phyloP scores from a whole-genome alignment of 805 yeast genomes.

The Candida yuanshanica region DNA sequence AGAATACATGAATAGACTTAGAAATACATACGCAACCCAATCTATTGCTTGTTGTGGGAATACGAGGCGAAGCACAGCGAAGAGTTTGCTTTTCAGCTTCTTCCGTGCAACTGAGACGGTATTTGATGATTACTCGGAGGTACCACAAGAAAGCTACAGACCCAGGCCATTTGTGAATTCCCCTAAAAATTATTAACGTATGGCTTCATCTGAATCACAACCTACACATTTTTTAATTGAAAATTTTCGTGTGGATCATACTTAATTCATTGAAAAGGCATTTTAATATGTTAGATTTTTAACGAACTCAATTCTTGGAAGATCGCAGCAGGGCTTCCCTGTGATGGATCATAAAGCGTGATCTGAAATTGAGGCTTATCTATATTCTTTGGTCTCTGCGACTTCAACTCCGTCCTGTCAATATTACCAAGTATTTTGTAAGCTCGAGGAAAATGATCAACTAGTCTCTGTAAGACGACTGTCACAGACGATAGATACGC shows the following conservation, averaged over 20 bases:
- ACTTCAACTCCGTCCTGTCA: slow-evolving; percentile 6
- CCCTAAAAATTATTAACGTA: neutral
- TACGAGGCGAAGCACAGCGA: neutral
- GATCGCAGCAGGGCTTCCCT: neutral
- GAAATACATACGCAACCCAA: neutral
- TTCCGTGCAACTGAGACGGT: neutral
- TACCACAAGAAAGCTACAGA: neutral
- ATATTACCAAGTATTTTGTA: slow-evolving; percentile 8
- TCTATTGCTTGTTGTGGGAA: neutral
- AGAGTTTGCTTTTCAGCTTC: neutral
- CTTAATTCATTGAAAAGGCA: too few relatives aligned
- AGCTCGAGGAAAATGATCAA: slow-evolving; percentile 4
- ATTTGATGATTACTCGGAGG: neutral
- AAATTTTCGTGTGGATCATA: too few relatives aligned
- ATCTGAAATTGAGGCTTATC: neutral
- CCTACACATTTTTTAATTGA: too few relatives aligned
- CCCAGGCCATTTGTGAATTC: neutral
- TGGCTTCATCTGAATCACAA: neutral
- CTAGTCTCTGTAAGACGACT: slow-evolving; percentile 2
- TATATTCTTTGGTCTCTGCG: slow-evolving; percentile 6
- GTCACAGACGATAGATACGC: slow-evolving; percentile 7
- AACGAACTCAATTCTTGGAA: neutral
- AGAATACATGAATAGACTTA: neutral
- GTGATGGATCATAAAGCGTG: neutral
- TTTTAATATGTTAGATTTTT: neutral